These are phyloP conservation scores for Didymella keratinophila DNA, from an alignment of 2,329 filamentous ascomycete genomes.

Conservation along the genomic window DNA sequence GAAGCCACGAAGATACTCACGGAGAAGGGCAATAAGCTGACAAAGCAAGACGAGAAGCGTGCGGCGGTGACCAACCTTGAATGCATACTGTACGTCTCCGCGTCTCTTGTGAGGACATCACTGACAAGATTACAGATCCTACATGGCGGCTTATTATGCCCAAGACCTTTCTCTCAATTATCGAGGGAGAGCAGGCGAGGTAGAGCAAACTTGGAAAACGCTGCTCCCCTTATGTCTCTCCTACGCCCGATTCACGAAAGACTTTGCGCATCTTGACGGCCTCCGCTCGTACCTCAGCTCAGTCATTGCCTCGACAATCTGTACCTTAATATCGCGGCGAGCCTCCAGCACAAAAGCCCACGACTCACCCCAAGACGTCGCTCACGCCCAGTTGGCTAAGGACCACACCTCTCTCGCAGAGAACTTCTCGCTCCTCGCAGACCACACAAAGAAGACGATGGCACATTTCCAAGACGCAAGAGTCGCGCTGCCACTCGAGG, in stretches of 20 bases:
- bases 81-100: slow-evolving; percentile 50
- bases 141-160: slow-evolving; percentile 50
- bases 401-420: slow-evolving; percentile 32
- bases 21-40: slow-evolving; percentile 34
- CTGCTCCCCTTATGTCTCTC: slow-evolving; percentile 48
- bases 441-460: slow-evolving; percentile 38
- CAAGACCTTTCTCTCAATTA: slow-evolving; percentile 42
- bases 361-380: slow-evolving; percentile 41
- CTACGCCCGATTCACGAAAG: slow-evolving; percentile 42
- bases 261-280: slow-evolving; percentile 51
- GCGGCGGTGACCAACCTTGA: slow-evolving; percentile 56
- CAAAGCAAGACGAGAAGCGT: slow-evolving; percentile 46
- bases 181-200: slow-evolving; percentile 42
- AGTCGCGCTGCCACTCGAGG: slow-evolving; percentile 43
- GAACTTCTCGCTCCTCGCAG: slow-evolving; percentile 40
- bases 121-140: slow-evolving; percentile 42
- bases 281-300: slow-evolving; percentile 52
- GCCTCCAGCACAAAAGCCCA: slow-evolving; percentile 25
- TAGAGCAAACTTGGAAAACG: slow-evolving; percentile 50
- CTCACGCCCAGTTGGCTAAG: slow-evolving; percentile 34
- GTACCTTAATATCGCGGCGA: slow-evolving; percentile 43
- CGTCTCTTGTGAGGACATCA: background rate
- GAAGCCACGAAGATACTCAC: slow-evolving; percentile 50
- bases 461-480: slow-evolving; percentile 41
- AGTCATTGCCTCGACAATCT: slow-evolving; percentile 51